Base-by-base conservation (phyloP, 1,139 yeast genomes). In the Blastobotrys arbuscula region DNA sequence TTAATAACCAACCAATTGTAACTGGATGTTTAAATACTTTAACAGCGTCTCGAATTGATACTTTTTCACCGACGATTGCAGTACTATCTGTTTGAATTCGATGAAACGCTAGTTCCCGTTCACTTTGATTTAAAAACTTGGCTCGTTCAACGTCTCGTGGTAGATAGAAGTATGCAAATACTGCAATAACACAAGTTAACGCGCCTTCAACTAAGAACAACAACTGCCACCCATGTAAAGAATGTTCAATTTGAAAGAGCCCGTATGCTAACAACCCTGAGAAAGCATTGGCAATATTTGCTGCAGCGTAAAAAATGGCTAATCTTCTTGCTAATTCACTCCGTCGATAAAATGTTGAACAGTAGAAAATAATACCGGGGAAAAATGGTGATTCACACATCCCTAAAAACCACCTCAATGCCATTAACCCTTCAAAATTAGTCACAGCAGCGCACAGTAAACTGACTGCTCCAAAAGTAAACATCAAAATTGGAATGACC, bases 381-480 rank as follows among this genome's bases (percentile, higher is more conserved):
- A 55, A 59, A 42, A 58, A 58, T 13, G 58, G 62, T 15, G 64
- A 60, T 39, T 61, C 65, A 39, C 57, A 54, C 37, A 61, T 45
- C 15, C 65, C 65, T 44, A 80, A 53, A 38, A 61, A 49, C 45
- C 61, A 53, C 20, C 66, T 54, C 23, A 59, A 48, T 2, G 58
- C 62, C 42, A 60, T 53, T 33, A 62, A 50, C n/a, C 60, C 59
- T 6, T 56, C 58, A 40, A 54, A 57, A 39, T 53, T 54, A 30
- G 55, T 64, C 42, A 74, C 79, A 53, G 75, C 78, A 1, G 84
- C 85, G 72, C 79, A 73, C 42, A 83, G 78, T 47, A 81, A 72
- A 33, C 84, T 77, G 7, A 79, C 67, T 8, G 69, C 61, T 39
- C 84, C 84, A 83, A 84, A 79, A 19, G 69, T 54, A 2, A 77